A percentile compares a stretch with the other conserved stretches of the same genome.
Conservation (phyloP, 2,329 filamentous ascomycete genomes). For the Stachybotrys echinatus region DNA sequence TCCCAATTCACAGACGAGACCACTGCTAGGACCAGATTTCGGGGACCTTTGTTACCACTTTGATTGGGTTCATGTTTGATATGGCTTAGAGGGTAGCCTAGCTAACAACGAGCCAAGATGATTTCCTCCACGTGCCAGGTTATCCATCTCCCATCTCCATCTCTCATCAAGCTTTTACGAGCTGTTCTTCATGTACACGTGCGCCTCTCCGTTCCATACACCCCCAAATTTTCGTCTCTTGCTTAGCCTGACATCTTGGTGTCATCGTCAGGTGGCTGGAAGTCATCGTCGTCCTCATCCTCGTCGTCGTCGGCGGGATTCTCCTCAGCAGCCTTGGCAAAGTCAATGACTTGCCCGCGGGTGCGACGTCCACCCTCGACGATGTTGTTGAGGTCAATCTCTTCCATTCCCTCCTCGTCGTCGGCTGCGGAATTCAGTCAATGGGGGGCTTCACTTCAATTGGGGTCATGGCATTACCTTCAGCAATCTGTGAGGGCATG, state of each 20-base stretch:
- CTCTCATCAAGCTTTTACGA: neutral
- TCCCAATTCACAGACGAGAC: too few species aligned
- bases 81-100: neutral
- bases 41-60: too few species aligned
- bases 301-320: constrained; percentile 71
- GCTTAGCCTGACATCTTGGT: constrained; percentile 57
- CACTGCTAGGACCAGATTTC: too few species aligned
- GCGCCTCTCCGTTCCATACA: neutral
- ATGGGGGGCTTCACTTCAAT: constrained; percentile 3
- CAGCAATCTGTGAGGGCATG: constrained; percentile 1
- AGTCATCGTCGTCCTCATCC: constrained; percentile 70
- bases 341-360: constrained; percentile 89
- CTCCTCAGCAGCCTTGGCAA: constrained; percentile 81
- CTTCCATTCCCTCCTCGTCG: constrained; percentile 80
- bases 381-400: constrained; percentile 88
- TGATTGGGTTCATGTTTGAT: neutral
- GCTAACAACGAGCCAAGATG: neutral
- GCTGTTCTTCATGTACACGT: neutral
- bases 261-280: constrained; percentile 57
- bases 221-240: neutral
- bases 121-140: neutral
- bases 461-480: neutral
- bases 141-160: neutral
- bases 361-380: constrained; percentile 74
- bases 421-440: constrained; percentile 19